Percentiles rank a stretch among this genome's conserved stretches.
Evolutionary conservation across 495 filamentous ascomycete species (phyloP).

Genomic region (Podospora pseudocomata): DNA sequence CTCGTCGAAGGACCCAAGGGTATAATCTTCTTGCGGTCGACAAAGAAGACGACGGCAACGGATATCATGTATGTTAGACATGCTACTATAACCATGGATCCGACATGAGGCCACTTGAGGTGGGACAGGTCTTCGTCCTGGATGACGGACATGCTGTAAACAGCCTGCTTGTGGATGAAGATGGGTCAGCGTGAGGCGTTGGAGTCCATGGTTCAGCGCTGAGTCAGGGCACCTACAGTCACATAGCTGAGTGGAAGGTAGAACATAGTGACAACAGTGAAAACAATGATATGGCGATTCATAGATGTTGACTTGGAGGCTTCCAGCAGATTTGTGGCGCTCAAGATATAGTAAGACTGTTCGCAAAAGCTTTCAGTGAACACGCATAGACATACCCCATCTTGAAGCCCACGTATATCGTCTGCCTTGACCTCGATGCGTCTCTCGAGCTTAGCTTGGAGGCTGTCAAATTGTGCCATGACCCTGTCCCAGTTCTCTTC

Average conservation of each 20-base stretch:
- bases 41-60: background rate
- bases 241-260: background rate
- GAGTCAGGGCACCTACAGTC: background rate
- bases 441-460: background rate
- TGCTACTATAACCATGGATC: background rate
- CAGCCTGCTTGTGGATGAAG: background rate
- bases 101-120: background rate
- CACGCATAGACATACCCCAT: background rate
- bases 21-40: background rate
- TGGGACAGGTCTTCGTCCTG: background rate
- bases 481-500: background rate
- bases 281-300: background rate
- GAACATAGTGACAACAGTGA: background rate
- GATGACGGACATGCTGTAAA: background rate
- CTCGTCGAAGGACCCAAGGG: background rate
- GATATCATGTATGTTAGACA: background rate
- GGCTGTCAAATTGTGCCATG: background rate
- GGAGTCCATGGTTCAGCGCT: too few relatives aligned
- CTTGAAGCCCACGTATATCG: background rate
- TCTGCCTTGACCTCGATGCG: background rate
- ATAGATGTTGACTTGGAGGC: background rate
- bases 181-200: too few relatives aligned
- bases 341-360: background rate
- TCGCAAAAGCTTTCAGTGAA: background rate
- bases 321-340: background rate